Percentiles rank a stretch among this genome's conserved stretches.
phyloP scores from a whole-genome alignment of 768 basidiomycete genomes.

The Agrocybe praecox region DNA sequence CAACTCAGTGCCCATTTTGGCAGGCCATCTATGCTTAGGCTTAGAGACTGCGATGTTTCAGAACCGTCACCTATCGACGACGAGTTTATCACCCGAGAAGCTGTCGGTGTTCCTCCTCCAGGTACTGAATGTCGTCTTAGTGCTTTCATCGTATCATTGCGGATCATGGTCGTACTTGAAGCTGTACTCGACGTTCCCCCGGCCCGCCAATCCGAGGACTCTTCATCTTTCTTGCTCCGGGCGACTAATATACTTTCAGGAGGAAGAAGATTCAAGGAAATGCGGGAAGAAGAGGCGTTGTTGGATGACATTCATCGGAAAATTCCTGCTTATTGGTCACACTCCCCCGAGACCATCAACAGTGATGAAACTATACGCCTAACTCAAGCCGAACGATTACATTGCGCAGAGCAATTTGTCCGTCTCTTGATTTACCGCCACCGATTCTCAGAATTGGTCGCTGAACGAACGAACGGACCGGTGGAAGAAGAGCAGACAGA shows the following conservation, averaged over 20 bases:
- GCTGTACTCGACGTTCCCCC: conserved; percentile 85
- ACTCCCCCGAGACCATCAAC: conserved; percentile 77
- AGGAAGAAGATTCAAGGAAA: conserved; percentile 58
- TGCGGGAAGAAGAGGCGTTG: conserved; percentile 79
- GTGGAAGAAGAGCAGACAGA: conserved; percentile 62
- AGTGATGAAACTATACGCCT: conserved; percentile 87
- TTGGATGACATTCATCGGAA: conserved; percentile 78
- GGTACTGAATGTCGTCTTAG: conserved; percentile 77
- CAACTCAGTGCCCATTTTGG: conserved; percentile 90
- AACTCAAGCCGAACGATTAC: conserved; percentile 85
- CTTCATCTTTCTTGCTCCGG: conserved; percentile 76
- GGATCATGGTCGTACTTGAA: conserved; percentile 88
- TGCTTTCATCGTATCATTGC: conserved; percentile 76
- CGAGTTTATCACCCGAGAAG: conserved; percentile 82
- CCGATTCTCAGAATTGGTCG: conserved; percentile 77
- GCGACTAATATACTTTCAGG: conserved; percentile 73
- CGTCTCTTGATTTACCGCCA: conserved; percentile 89
- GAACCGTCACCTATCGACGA: conserved; percentile 88
- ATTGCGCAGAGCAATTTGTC: conserved; percentile 87
- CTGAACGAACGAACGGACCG: conserved; percentile 60
- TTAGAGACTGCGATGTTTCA: conserved; percentile 90
- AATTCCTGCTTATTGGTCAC: conserved; percentile 78
- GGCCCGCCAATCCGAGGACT: conserved; percentile 57
- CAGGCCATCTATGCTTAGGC: conserved; percentile 81
- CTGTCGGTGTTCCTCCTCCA: conserved; percentile 63